Conservation (phyloP, 2,329 filamentous ascomycete genomes). For the Conoideocrella luteorostrata region DNA sequence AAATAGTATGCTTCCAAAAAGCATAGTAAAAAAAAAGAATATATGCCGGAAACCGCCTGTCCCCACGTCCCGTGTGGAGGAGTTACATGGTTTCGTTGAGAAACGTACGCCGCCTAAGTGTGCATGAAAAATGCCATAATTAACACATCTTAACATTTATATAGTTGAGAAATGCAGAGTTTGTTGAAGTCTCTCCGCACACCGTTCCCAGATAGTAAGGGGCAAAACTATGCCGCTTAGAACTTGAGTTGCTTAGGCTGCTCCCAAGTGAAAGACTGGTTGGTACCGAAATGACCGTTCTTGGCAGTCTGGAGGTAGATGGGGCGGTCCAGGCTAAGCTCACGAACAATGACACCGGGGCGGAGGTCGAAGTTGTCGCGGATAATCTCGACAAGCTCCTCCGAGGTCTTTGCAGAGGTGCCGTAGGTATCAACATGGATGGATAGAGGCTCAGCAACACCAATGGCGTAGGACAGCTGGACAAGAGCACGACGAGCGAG, state of each 20-base stretch:
- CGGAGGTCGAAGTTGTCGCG: slow-evolving; percentile 94
- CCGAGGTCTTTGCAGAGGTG: slow-evolving; percentile 80
- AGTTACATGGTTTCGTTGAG: slow-evolving; percentile 37
- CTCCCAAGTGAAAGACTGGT: slow-evolving; percentile 98
- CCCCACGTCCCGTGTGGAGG: slow-evolving; percentile 26
- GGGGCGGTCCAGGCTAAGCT: slow-evolving; percentile 88
- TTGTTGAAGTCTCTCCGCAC: slow-evolving; percentile 36
- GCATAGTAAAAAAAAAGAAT: slow-evolving; percentile 10
- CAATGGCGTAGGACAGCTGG: slow-evolving; percentile 98
- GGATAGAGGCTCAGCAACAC: slow-evolving; percentile 94
- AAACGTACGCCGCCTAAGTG: slow-evolving; percentile 36
- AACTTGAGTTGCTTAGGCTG: slow-evolving; percentile 91
- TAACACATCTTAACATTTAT: slow-evolving; percentile 27
- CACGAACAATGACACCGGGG: slow-evolving; percentile 96
- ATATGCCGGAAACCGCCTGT: slow-evolving; percentile 29
- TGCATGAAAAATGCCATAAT: slow-evolving; percentile 31
- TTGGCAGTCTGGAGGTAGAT: slow-evolving; percentile 99
- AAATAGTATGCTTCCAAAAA: slow-evolving; percentile 14
- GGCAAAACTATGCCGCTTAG: slow-evolving; percentile 45
- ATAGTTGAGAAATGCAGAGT: slow-evolving; percentile 24
- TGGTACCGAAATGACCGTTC: slow-evolving; percentile 97
- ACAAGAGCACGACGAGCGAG: slow-evolving; percentile 90
- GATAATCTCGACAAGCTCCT: slow-evolving; percentile 94
- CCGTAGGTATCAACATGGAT: slow-evolving; percentile 98
- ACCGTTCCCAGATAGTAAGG: slow-evolving; percentile 5